A percentile compares a stretch with the other conserved stretches of the same genome.
These are phyloP conservation scores for Trichoderma polysporum DNA, from an alignment of 2,329 filamentous ascomycete species.

Conservation along the genomic window DNA sequence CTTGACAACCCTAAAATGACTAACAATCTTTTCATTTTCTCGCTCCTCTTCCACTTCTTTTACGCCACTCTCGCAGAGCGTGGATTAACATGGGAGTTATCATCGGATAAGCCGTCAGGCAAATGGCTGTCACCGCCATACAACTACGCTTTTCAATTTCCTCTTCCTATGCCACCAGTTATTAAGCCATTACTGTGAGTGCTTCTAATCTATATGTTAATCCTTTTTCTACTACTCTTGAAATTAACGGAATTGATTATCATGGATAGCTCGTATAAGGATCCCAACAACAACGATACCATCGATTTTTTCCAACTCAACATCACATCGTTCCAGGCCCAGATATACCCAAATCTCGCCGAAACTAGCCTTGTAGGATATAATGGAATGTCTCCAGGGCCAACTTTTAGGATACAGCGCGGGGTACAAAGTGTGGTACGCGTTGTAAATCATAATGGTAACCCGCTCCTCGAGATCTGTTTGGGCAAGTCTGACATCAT, in stretches of 20 bases:
- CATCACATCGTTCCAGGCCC: background rate
- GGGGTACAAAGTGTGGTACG: background rate
- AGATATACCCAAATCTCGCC: background rate
- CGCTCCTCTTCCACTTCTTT: background rate
- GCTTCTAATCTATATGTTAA: background rate
- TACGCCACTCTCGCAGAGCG: background rate
- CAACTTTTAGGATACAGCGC: background rate
- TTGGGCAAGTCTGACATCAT: background rate
- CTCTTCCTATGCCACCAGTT: background rate
- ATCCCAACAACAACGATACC: background rate
- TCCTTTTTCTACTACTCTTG: background rate
- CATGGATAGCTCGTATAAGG: background rate
- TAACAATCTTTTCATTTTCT: background rate
- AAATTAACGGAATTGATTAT: accelerated
- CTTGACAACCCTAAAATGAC: background rate
- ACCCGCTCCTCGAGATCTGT: background rate
- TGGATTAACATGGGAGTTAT: background rate
- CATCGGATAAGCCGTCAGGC: background rate
- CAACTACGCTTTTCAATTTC: background rate
- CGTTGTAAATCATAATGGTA: background rate
- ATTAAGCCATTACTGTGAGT: background rate
- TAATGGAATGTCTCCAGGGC: background rate
- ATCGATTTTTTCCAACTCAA: background rate
- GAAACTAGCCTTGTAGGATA: background rate
- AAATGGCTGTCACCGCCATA: background rate